A percentile compares a stretch with the other conserved stretches of the same genome.
These are phyloP conservation scores for Pogostemon cablin DNA, from an alignment of 257 asterid species.

Conservation along the genomic window DNA sequence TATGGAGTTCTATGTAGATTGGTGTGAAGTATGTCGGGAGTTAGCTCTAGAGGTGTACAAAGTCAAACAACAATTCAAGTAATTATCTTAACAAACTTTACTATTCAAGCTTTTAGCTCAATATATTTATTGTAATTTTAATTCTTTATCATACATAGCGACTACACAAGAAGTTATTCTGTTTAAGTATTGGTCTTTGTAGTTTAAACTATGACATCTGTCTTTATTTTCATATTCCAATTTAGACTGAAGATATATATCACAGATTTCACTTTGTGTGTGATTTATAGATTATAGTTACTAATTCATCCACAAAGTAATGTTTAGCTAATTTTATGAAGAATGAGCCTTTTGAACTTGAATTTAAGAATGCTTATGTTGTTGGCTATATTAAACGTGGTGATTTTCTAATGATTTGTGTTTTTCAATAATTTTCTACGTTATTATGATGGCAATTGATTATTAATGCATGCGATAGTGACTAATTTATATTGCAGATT, in stretches of 20 bases:
- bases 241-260: background rate
- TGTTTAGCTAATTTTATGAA: too few relatives aligned
- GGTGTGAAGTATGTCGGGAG: conserved; percentile 98
- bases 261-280: background rate
- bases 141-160: background rate
- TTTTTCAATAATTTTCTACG: too few relatives aligned
- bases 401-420: too few relatives aligned
- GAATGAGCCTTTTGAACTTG: too few relatives aligned
- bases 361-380: too few relatives aligned
- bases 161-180: background rate
- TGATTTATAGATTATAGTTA: too few relatives aligned
- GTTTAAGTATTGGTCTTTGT: conserved; percentile 10
- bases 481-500: too few relatives aligned
- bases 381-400: too few relatives aligned
- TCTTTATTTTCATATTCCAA: conserved; percentile 6
- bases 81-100: conserved; percentile 27
- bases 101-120: conserved; percentile 4
- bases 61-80: conserved; percentile 85
- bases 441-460: too few relatives aligned
- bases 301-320: too few relatives aligned
- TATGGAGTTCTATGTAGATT: conserved; percentile 95
- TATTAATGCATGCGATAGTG: too few relatives aligned
- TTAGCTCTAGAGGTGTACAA: conserved; percentile 89
- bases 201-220: background rate
- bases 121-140: background rate